These are phyloP conservation scores for Microthyrium microscopicum DNA, from an alignment of 2,329 filamentous ascomycete species.

Conservation along the genomic window DNA sequence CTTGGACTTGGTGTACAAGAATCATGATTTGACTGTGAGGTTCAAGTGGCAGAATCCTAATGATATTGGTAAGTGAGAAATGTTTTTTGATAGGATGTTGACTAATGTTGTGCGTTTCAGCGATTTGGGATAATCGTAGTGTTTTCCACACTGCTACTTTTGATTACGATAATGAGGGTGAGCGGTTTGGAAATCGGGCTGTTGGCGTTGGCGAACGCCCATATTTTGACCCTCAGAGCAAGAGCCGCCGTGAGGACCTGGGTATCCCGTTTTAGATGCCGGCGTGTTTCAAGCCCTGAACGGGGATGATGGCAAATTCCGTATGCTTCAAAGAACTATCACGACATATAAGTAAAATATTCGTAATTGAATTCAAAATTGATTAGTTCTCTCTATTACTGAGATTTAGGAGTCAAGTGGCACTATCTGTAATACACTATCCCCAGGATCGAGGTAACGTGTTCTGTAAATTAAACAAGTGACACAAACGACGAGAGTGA, in stretches of 20 bases:
- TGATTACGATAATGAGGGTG: constrained; percentile 38
- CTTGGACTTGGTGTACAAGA: constrained; percentile 16
- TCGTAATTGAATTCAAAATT: too few relatives aligned
- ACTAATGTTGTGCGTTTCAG: constrained; percentile 11
- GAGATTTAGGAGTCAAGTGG: too few relatives aligned
- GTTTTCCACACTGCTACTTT: constrained; percentile 41
- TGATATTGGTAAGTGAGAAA: constrained; percentile 17
- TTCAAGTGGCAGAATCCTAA: constrained; percentile 22
- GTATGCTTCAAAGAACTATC: too few relatives aligned
- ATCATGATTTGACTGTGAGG: constrained; percentile 25
- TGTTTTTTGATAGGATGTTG: background rate
- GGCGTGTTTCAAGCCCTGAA: too few relatives aligned
- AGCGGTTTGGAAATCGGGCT: constrained; percentile 34
- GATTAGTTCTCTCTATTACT: too few relatives aligned
- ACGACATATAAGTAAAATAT: too few relatives aligned
- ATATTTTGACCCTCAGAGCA: constrained; percentile 36
- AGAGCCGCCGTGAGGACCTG: constrained; percentile 27
- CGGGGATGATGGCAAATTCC: too few relatives aligned
- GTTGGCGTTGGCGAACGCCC: constrained; percentile 39
- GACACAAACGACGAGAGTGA: too few relatives aligned
- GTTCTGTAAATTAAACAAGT: too few relatives aligned
- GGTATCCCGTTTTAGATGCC: background rate
- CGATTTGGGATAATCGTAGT: constrained; percentile 48
- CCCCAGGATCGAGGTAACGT: too few relatives aligned
- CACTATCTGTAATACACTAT: too few relatives aligned